phyloP scores from a whole-genome alignment of 257 asterid species.

The Solanum pimpinellifolium region DNA sequence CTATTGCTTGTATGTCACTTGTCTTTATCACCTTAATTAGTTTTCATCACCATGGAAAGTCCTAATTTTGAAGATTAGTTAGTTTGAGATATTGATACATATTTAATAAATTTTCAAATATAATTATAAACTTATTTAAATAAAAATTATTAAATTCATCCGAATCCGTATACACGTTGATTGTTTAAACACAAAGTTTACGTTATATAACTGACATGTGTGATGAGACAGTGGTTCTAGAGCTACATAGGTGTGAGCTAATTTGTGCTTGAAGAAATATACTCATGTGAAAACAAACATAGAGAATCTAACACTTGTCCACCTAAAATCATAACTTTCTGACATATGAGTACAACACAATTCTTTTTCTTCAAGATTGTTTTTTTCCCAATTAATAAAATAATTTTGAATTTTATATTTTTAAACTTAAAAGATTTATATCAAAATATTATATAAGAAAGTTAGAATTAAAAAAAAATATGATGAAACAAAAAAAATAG shows the following conservation, averaged over 20 bases:
- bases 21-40: background rate
- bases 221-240: background rate
- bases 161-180: accelerated
- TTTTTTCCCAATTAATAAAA: too few species aligned
- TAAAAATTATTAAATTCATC: too few species aligned
- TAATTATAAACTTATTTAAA: too few species aligned
- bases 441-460: background rate
- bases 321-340: background rate
- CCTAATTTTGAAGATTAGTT: background rate
- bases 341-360: background rate
- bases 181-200: background rate
- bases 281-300: background rate
- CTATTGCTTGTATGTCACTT: background rate
- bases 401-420: background rate
- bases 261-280: background rate
- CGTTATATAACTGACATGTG: conserved; percentile 4
- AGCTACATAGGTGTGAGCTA: background rate
- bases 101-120: too few species aligned
- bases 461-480: background rate
- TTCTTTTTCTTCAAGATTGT: background rate
- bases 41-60: background rate
- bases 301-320: background rate
- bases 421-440: background rate
- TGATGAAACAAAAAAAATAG: too few species aligned
- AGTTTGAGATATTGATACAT: background rate